A percentile compares a stretch with the other conserved stretches of the same genome.
Evolutionary conservation across 306 rosid species (phyloP).

Genomic region (Geum urbanum): DNA sequence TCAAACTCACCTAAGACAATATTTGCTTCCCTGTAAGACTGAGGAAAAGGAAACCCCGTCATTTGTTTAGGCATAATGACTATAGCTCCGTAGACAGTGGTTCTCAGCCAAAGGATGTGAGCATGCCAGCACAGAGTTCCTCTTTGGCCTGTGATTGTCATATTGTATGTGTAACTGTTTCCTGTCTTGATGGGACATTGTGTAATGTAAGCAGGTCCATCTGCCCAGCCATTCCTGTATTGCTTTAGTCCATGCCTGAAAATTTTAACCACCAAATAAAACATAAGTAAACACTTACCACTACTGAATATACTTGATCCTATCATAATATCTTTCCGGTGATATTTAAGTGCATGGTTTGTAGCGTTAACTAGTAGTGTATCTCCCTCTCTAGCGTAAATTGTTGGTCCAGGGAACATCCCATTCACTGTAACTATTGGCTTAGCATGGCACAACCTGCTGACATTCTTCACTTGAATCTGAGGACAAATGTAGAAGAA

Average conservation of each 20-base stretch:
- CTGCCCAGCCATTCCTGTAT: constrained; percentile 40
- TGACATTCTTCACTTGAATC: constrained; percentile 35
- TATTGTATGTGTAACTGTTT: constrained; percentile 22
- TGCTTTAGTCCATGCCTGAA: constrained; percentile 42
- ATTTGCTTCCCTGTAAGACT: constrained; percentile 24
- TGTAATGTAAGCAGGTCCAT: constrained; percentile 38
- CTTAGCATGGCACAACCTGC: constrained; percentile 36
- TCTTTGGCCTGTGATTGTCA: constrained; percentile 34
- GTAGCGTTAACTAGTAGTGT: constrained; percentile 30
- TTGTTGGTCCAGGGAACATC: constrained; percentile 37
- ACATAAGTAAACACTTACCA: neutral
- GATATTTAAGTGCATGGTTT: constrained; percentile 6
- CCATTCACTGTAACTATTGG: constrained; percentile 37
- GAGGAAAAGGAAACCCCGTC: constrained; percentile 28
- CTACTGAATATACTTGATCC: neutral
- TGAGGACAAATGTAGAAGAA: neutral
- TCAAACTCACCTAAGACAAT: constrained; percentile 26
- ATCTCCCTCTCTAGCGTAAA: constrained; percentile 36
- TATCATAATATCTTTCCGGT: no score
- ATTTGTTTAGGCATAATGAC: constrained; percentile 29
- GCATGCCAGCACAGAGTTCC: constrained; percentile 45
- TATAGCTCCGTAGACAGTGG: constrained; percentile 36
- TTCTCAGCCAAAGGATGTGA: constrained; percentile 37
- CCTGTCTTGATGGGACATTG: constrained; percentile 38
- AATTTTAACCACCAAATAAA: neutral